phyloP scores from a whole-genome alignment of 148 eudicot species.

The Linanthus parryae region DNA sequence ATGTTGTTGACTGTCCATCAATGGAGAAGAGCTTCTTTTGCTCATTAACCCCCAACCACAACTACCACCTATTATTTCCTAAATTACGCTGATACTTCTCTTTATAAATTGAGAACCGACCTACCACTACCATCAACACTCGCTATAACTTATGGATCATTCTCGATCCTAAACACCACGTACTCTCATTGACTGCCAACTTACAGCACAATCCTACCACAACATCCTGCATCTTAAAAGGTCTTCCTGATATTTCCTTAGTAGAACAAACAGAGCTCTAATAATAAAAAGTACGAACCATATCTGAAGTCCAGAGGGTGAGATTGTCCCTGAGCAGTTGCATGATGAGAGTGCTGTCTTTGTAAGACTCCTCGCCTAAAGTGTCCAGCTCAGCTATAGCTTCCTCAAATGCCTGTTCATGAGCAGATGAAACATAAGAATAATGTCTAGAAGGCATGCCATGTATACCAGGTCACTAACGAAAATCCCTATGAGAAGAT shows the following conservation, averaged over 20 bases:
- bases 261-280: background rate
- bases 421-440: too few species aligned
- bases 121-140: background rate
- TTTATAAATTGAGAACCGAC: too few species aligned
- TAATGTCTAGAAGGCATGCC: too few species aligned
- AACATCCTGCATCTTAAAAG: background rate
- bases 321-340: conserved; percentile 66
- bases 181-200: background rate
- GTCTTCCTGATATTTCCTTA: background rate
- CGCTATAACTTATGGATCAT: too few species aligned
- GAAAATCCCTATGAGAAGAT: too few species aligned
- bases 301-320: conserved; percentile 59
- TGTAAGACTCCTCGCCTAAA: conserved; percentile 53
- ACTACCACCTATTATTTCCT: too few species aligned
- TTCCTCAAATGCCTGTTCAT: conserved; percentile 54
- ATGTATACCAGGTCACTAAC: too few species aligned
- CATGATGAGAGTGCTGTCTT: conserved; percentile 63
- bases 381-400: conserved; percentile 64
- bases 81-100: too few species aligned
- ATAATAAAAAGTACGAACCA: conserved; percentile 15
- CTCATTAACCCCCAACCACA: too few species aligned
- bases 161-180: background rate
- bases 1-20: too few species aligned
- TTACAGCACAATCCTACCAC: background rate
- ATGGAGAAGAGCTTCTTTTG: too few species aligned